Percentiles rank a stretch among this genome's conserved stretches.
Evolutionary conservation across 495 filamentous ascomycete species (phyloP).

Genomic region (Rusavskia elegans): DNA sequence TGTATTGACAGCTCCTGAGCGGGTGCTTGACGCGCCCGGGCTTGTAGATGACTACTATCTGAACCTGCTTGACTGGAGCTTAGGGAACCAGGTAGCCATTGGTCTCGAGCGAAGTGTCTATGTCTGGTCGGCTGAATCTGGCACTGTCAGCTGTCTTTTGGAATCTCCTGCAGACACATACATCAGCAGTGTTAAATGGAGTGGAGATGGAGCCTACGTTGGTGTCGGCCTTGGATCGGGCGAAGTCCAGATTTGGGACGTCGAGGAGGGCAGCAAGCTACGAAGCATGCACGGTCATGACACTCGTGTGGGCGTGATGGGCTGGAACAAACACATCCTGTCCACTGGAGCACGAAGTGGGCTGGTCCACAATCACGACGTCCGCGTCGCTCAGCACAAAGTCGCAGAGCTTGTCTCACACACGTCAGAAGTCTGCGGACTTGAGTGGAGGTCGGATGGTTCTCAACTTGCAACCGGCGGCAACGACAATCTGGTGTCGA

Average conservation of each 20-base stretch:
- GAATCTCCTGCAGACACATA: conserved; percentile 85
- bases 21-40: conserved; percentile 92
- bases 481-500: conserved; percentile 96
- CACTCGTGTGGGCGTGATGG: conserved; percentile 91
- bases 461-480: conserved; percentile 92
- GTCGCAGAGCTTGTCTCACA: conserved; percentile 90
- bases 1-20: conserved; percentile 85
- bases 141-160: conserved; percentile 69
- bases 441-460: conserved; percentile 94
- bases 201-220: conserved; percentile 90
- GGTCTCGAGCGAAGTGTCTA: conserved; percentile 94
- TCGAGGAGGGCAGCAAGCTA: conserved; percentile 84
- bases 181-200: conserved; percentile 97
- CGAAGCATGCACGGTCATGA: conserved; percentile 98
- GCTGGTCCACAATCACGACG: conserved; percentile 97
- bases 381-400: conserved; percentile 95
- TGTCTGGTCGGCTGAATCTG: conserved; percentile 96
- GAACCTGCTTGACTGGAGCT: conserved; percentile 96
- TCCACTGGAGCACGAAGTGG: conserved; percentile 90
- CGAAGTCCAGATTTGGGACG: conserved; percentile 99
- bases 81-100: conserved; percentile 93
- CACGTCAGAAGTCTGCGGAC: conserved; percentile 91
- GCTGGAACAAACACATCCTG: conserved; percentile 94
- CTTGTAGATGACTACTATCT: conserved; percentile 98
- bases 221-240: conserved; percentile 87